phyloP scores from a whole-genome alignment of 768 basidiomycete genomes.

The Paxillus involutus region DNA sequence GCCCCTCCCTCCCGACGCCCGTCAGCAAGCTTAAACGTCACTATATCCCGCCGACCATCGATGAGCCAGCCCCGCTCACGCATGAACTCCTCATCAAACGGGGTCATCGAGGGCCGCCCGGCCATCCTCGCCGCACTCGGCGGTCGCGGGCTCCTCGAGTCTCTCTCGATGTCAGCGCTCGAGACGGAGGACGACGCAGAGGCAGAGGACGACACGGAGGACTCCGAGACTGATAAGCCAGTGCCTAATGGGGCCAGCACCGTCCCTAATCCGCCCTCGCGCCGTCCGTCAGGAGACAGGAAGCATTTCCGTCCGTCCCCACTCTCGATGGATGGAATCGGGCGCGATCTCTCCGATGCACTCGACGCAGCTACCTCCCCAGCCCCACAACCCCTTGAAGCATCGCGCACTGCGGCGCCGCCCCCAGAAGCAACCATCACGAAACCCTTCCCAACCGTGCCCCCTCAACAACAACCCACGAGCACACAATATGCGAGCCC shows the following conservation, averaged over 20 bases:
- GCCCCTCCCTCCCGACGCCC: slow-evolving; percentile 19
- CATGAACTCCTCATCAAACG: slow-evolving; percentile 17
- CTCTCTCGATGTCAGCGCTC: slow-evolving; percentile 53
- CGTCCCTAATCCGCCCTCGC: slow-evolving; percentile 3
- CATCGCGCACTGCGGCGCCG: background rate
- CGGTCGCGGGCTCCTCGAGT: slow-evolving; percentile 38
- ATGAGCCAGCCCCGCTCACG: slow-evolving; percentile 24
- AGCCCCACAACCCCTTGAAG: background rate
- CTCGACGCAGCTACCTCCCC: slow-evolving; percentile 21
- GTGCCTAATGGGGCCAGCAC: slow-evolving; percentile 1
- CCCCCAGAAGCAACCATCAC: background rate
- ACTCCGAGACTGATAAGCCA: slow-evolving; percentile 17
- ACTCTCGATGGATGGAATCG: slow-evolving; percentile 33
- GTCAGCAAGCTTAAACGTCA: slow-evolving; percentile 26
- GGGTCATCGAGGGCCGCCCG: slow-evolving; percentile 17
- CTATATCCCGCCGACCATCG: slow-evolving; percentile 30
- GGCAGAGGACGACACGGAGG: slow-evolving; percentile 39
- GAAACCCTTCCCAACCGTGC: slow-evolving; percentile 2
- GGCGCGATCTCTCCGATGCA: slow-evolving; percentile 29
- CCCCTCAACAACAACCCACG: slow-evolving; percentile 1
- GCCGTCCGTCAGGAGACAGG: slow-evolving; percentile 8
- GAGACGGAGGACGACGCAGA: slow-evolving; percentile 43
- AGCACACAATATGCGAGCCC: slow-evolving; percentile 14
- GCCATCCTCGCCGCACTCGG: slow-evolving; percentile 20
- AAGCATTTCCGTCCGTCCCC: slow-evolving; percentile 12